These are phyloP conservation scores for Mallotus repandus DNA, from an alignment of 441 rosid species.

Conservation along the genomic window DNA sequence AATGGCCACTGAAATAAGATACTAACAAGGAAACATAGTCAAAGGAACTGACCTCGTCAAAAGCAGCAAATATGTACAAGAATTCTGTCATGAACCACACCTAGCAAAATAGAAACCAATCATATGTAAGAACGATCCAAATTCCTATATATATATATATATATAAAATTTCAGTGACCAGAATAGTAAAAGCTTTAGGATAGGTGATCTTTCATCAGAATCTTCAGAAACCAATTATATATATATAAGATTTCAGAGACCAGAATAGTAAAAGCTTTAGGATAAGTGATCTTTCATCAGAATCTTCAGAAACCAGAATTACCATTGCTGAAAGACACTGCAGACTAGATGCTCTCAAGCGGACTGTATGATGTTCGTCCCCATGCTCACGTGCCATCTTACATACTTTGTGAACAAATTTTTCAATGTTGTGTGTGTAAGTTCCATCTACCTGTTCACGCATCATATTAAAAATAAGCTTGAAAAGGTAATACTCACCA, in stretches of 20 bases:
- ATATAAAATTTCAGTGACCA: too few species aligned
- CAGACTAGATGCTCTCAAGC: conserved; percentile 76
- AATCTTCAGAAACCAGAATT: conserved; percentile 17
- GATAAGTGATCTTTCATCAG: background rate
- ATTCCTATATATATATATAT: too few species aligned
- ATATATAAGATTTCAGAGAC: too few species aligned
- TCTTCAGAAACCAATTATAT: conserved; percentile 4
- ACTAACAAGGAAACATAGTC: background rate
- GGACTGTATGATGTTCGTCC: conserved; percentile 41
- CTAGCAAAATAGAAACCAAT: conserved; percentile 38
- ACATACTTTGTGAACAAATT: conserved; percentile 67
- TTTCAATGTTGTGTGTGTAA: conserved; percentile 75
- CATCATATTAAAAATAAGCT: conserved; percentile 11
- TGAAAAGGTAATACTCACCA: background rate
- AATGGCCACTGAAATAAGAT: background rate
- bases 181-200: background rate
- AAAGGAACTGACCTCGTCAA: conserved; percentile 64
- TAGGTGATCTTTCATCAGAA: background rate
- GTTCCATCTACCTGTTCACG: conserved; percentile 72
- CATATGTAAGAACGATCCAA: background rate
- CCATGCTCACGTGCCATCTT: conserved; percentile 61
- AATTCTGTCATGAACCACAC: conserved; percentile 93
- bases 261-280: background rate
- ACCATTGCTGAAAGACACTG: conserved; percentile 99
- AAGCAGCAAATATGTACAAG: conserved; percentile 65